Base-by-base conservation (phyloP, 2,329 filamentous ascomycete species). In the Macrophomina pseudophaseolina region DNA sequence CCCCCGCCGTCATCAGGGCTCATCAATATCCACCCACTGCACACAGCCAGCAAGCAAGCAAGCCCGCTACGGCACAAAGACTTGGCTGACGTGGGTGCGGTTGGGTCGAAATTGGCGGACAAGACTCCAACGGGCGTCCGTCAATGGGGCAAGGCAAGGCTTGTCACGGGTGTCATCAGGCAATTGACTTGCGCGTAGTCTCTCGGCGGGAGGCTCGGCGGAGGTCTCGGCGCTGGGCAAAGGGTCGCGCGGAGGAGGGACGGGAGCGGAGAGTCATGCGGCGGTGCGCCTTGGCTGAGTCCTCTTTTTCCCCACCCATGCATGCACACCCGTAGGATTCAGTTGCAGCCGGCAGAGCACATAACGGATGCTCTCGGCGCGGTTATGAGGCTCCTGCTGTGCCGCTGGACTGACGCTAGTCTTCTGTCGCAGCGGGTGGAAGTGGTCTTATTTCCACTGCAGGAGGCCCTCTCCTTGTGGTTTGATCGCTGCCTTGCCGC, bases 181-280 rank as follows among this genome's bases (percentile, higher is more conserved):
- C 32, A 32, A 54, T 14, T 23, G 52, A 32, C n/a, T 33, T 54
- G 52, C 52, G 7, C 4, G 32, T 23, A 33, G 52, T 18, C 33
- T 54, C 54, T 59, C 23, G 54, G 58, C 58, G 58, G 58, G 58
- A 49, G 63, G 52, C 63, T 65, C 63, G 63, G 63, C 63, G 63
- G 63, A 65, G 63, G 52, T 48, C 63, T 65, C 23, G 63, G 63
- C 63, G 63, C 18, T 52, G 23, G 49, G 49, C 49, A 52, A 14
- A n/a, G 46, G 30, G 40, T 30, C 44, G 58, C 35, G 58, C 18
- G 28, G 28, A 12, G 54, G 54, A 44, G 54, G 9, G 38, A 49
- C 38, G 51, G 49, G 18, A 42, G 49, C 30, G 40, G 35, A 28
- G 49, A 38, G 51, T 30, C 18, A 14, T 46, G 60, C 5, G 8